Conservation (phyloP, 345 rosid species). For the Citrus sinensis region DNA sequence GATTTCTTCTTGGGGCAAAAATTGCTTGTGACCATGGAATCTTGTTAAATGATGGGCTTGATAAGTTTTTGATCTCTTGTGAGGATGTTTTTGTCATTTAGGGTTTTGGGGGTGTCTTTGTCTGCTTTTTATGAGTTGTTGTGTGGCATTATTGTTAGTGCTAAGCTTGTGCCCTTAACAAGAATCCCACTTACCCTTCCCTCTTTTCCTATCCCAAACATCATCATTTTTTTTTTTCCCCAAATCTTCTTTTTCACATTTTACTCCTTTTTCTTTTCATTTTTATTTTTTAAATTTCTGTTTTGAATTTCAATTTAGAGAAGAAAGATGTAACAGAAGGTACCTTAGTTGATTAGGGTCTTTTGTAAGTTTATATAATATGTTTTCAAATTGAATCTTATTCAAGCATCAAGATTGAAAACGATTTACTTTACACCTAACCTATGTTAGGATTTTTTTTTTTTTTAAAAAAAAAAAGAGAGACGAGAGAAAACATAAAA, state of each 20-base stretch:
- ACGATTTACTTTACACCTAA: no score
- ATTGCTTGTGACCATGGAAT: conserved; percentile 20
- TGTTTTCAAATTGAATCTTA: background rate
- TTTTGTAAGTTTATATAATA: no score
- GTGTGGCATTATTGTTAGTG: conserved; percentile 38
- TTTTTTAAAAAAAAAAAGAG: no score
- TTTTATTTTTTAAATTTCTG: background rate
- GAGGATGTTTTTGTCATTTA: conserved; percentile 18
- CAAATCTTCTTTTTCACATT: background rate
- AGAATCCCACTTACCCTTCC: conserved; percentile 20
- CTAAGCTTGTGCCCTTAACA: conserved; percentile 22
- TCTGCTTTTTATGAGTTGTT: conserved; percentile 31
- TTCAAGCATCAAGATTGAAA: no score
- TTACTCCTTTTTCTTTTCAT: background rate
- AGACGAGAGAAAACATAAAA: no score
- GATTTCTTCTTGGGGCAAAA: background rate
- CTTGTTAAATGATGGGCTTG: conserved; percentile 24
- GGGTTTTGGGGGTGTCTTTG: conserved; percentile 21
- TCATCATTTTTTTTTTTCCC: conserved; percentile 10
- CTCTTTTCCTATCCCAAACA: background rate
- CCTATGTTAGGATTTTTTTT: no score
- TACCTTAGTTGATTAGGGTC: no score
- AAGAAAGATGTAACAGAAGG: background rate
- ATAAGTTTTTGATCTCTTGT: background rate
- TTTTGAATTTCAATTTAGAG: background rate